Conservation (phyloP, 371 early-diverging fungal species). For the Mortierella sp. region DNA sequence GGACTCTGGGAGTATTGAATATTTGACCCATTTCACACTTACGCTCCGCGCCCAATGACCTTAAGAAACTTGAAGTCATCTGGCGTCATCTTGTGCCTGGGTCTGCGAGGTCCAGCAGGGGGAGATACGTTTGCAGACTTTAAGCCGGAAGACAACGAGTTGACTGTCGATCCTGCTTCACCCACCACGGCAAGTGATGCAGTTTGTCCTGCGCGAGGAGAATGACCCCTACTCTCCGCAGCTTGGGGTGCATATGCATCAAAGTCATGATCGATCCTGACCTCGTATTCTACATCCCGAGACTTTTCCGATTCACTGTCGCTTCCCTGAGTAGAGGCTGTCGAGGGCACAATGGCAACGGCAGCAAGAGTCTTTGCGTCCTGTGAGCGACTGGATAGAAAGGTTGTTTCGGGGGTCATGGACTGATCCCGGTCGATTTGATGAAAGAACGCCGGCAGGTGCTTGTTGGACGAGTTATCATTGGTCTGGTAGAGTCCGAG, state of each 20-base stretch:
- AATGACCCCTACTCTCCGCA: constrained; percentile 37
- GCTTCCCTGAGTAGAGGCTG: constrained; percentile 6
- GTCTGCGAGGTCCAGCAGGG: constrained; percentile 34
- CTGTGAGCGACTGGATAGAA: constrained; percentile 20
- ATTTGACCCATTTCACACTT: too few relatives aligned
- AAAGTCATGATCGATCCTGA: constrained; percentile 52
- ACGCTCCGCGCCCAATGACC: constrained; percentile 96
- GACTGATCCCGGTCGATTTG: constrained; percentile 49
- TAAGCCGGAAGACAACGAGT: constrained; percentile 3
- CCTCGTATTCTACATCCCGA: constrained; percentile 44
- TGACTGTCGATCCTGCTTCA: not conserved
- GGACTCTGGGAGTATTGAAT: too few relatives aligned
- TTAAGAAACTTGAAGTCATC: constrained; percentile 91
- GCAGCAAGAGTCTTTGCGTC: not conserved
- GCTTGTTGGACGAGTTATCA: constrained; percentile 39
- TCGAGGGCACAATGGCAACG: not conserved
- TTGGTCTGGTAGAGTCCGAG: constrained; percentile 27
- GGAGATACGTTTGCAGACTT: constrained; percentile 49
- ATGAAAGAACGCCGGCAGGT: constrained; percentile 45
- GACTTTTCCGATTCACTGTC: constrained; percentile 25
- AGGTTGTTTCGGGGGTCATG: constrained; percentile 48
- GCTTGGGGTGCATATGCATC: constrained; percentile 38
- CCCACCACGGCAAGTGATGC: not conserved
- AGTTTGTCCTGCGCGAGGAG: constrained; percentile 36
- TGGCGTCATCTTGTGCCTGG: constrained; percentile 75